Conservation (phyloP, 2,329 filamentous ascomycete species). For the Colletotrichum nymphaeae region DNA sequence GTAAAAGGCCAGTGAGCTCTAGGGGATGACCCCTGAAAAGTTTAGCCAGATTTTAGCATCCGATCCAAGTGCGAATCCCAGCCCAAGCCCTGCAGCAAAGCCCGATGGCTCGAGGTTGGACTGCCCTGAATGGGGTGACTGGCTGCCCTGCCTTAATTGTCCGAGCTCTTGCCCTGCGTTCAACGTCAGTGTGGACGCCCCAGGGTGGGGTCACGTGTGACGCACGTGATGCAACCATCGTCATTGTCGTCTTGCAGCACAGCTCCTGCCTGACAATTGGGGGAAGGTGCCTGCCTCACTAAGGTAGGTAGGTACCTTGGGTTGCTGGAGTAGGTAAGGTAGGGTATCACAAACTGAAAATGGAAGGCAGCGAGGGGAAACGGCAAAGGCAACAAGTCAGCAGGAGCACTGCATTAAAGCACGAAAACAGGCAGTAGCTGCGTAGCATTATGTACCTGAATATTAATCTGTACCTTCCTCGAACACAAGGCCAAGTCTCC, state of each 20-base stretch:
- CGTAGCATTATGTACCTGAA: background rate
- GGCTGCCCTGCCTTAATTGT: background rate
- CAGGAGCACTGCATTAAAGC: background rate
- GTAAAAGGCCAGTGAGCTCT: background rate
- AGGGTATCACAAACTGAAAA: background rate
- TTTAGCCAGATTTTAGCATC: slow-evolving; percentile 16
- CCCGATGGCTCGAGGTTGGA: background rate
- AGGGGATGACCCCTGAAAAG: slow-evolving; percentile 32
- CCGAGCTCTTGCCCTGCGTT: background rate
- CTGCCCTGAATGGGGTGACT: background rate
- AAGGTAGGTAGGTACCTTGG: background rate
- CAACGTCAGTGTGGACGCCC: slow-evolving; percentile 16
- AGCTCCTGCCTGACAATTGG: background rate
- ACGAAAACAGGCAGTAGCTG: background rate
- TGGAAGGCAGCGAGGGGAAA: background rate
- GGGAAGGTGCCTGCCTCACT: background rate
- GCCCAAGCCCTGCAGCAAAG: slow-evolving; percentile 25
- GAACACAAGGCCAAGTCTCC: background rate
- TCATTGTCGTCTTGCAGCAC: background rate
- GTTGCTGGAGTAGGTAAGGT: no score
- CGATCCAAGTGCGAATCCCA: slow-evolving; percentile 23
- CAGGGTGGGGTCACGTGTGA: slow-evolving; percentile 27
- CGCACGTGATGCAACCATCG: slow-evolving; percentile 28
- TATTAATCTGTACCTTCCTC: background rate
- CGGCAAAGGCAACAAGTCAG: background rate